These are phyloP conservation scores for Phialophora tarda DNA, from an alignment of 2,329 filamentous ascomycete genomes.

Conservation along the genomic window DNA sequence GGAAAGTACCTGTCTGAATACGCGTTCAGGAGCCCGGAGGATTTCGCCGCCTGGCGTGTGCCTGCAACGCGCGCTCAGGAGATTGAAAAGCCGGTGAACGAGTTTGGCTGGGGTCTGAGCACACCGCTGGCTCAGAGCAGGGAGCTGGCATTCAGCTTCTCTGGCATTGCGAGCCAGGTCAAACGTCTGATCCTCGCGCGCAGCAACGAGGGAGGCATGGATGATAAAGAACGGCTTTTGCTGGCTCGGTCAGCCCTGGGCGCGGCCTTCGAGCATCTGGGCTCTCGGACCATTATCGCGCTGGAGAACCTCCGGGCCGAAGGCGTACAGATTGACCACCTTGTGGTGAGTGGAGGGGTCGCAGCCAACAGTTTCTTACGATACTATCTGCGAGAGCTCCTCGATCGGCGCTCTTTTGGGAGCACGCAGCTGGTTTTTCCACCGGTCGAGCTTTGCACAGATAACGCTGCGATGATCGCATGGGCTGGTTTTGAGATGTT, in stretches of 20 bases:
- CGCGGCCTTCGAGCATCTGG: conserved; percentile 85
- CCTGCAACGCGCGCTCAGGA: conserved; percentile 65
- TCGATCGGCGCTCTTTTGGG: conserved; percentile 70
- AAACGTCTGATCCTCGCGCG: conserved; percentile 52
- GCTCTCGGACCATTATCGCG: conserved; percentile 72
- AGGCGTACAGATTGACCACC: conserved; percentile 55
- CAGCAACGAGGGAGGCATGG: conserved; percentile 44
- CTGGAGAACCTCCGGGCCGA: conserved; percentile 55
- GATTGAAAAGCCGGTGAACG: conserved; percentile 52
- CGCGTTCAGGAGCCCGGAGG: conserved; percentile 64
- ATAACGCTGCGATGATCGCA: conserved; percentile 97
- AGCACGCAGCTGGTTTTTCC: conserved; percentile 72
- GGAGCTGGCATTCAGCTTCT: conserved; percentile 73
- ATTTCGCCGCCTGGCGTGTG: conserved; percentile 56
- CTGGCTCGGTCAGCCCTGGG: conserved; percentile 78
- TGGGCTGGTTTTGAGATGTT: conserved; percentile 96
- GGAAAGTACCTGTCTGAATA: conserved; percentile 79
- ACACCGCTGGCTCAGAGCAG: conserved; percentile 68
- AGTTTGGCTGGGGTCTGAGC: conserved; percentile 70
- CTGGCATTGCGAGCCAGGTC: conserved; percentile 70
- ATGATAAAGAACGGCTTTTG: conserved; percentile 65
- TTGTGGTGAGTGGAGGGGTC: conserved; percentile 90
- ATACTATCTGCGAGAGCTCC: conserved; percentile 64
- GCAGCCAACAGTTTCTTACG: conserved; percentile 82
- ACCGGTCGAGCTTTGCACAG: conserved; percentile 79